Conservation (phyloP, 2,329 filamentous ascomycete genomes). For the Shiraia bambusicola region DNA sequence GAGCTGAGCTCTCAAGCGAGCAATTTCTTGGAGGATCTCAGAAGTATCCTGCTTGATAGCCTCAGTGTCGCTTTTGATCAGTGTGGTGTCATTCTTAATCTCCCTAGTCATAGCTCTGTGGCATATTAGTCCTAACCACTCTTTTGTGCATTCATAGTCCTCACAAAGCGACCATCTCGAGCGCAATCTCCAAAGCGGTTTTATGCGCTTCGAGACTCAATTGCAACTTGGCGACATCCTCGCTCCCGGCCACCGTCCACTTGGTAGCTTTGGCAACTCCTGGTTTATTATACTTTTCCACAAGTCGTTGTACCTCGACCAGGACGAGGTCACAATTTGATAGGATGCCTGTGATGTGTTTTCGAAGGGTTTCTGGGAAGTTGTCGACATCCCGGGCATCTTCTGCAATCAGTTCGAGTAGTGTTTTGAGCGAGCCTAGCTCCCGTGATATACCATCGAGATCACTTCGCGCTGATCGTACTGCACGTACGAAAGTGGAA, state of each 20-base stretch:
- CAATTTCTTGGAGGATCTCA: constrained; percentile 12
- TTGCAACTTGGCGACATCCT: constrained; percentile 2
- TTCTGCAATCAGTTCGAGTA: constrained; percentile 11
- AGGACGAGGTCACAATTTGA: constrained; percentile 3
- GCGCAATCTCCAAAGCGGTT: neutral
- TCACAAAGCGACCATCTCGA: constrained; percentile 2
- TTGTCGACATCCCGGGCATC: constrained; percentile 4
- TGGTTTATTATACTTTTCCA: constrained; percentile 1
- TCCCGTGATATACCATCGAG: constrained; percentile 10
- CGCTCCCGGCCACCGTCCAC: constrained; percentile 1
- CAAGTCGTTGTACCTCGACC: constrained; percentile 2
- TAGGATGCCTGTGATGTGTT: constrained; percentile 3
- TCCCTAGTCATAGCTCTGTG: constrained; percentile 2
- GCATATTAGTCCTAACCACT: too few relatives aligned
- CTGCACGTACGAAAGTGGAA: constrained; percentile 3
- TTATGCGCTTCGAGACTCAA: constrained; percentile 3
- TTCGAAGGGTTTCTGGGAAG: constrained; percentile 1
- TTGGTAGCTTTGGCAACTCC: neutral
- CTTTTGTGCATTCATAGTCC: neutral
- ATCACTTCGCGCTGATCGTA: constrained; percentile 5
- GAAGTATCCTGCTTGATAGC: constrained; percentile 14
- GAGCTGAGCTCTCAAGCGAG: constrained; percentile 7
- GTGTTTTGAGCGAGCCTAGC: constrained; percentile 7
- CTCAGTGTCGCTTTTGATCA: constrained; percentile 5
- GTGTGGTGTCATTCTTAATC: constrained; percentile 11